Conservation (phyloP, 1,139 yeast species). For the Saccharomyces hybrid region DNA sequence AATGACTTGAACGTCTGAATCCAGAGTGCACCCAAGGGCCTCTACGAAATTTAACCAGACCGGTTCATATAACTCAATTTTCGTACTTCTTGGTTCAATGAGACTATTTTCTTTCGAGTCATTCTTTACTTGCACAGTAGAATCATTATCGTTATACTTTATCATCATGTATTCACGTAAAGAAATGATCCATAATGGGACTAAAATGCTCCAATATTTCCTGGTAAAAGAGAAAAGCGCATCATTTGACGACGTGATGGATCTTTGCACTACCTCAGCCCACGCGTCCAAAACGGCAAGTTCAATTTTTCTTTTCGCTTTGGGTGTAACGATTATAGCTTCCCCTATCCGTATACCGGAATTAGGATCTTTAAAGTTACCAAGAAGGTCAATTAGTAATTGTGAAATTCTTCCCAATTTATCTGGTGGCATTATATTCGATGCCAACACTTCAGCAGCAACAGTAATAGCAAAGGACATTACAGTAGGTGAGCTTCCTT, state of each 20-base stretch:
- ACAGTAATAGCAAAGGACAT: conserved; percentile 75
- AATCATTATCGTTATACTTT: conserved; percentile 39
- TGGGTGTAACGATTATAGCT: conserved; percentile 34
- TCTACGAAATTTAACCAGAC: conserved; percentile 78
- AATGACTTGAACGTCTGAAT: conserved; percentile 41
- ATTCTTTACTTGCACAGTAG: conserved; percentile 20
- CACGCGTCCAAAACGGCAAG: conserved; percentile 76
- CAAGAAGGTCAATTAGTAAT: conserved; percentile 60
- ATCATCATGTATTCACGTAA: conserved; percentile 67
- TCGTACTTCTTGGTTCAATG: conserved; percentile 19
- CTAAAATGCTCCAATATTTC: conserved; percentile 52
- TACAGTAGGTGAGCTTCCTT: conserved; percentile 63
- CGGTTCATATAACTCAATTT: conserved; percentile 51
- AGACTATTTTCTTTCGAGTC: conserved; percentile 16
- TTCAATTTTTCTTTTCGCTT: conserved; percentile 57
- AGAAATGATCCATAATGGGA: conserved; percentile 73
- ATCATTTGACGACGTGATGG: conserved; percentile 33
- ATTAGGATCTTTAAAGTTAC: conserved; percentile 37
- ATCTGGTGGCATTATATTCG: conserved; percentile 43
- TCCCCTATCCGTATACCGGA: conserved; percentile 35
- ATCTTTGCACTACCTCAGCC: conserved; percentile 67
- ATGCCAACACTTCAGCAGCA: conserved; percentile 66
- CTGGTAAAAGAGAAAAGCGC: conserved; percentile 41
- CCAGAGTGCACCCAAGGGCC: conserved; percentile 63
- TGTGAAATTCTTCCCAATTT: conserved; percentile 56